Conservation (phyloP, 2,329 filamentous ascomycete genomes). For the Fusarium nygamai region DNA sequence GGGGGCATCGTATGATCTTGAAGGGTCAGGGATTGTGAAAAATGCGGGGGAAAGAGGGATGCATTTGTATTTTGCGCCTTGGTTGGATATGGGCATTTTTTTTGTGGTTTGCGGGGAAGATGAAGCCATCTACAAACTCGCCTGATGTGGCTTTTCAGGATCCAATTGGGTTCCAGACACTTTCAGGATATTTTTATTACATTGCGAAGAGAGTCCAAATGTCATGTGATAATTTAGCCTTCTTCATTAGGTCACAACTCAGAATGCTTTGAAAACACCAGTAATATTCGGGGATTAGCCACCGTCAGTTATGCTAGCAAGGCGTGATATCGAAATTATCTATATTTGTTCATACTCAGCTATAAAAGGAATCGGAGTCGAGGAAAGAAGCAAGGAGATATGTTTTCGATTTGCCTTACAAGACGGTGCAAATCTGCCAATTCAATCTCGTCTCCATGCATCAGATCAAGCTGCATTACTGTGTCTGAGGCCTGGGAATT, state of each 20-base stretch:
- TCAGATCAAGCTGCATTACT: not conserved
- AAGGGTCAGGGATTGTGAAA: not conserved
- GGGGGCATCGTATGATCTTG: not conserved
- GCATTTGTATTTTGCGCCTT: not conserved
- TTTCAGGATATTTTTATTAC: not conserved
- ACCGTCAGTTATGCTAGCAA: not conserved
- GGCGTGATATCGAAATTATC: too few species aligned
- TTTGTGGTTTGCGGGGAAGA: not conserved
- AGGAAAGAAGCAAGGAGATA: not conserved
- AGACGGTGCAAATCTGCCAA: not conserved
- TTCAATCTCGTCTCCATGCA: not conserved
- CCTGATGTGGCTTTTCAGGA: not conserved
- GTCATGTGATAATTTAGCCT: not conserved
- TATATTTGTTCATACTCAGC: not conserved
- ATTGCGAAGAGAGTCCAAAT: not conserved
- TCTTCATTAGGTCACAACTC: not conserved
- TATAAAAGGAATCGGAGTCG: too few species aligned
- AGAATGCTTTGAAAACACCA: too few species aligned
- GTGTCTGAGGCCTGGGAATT: not conserved
- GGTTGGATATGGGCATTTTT: not conserved
- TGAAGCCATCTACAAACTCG: slow-evolving; percentile 5
- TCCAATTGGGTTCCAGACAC: not conserved
- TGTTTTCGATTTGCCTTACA: not conserved
- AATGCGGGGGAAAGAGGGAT: not conserved
- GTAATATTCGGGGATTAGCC: too few species aligned